These are phyloP conservation scores for Sherardia arvensis DNA, from an alignment of 257 asterid species.

Conservation along the genomic window DNA sequence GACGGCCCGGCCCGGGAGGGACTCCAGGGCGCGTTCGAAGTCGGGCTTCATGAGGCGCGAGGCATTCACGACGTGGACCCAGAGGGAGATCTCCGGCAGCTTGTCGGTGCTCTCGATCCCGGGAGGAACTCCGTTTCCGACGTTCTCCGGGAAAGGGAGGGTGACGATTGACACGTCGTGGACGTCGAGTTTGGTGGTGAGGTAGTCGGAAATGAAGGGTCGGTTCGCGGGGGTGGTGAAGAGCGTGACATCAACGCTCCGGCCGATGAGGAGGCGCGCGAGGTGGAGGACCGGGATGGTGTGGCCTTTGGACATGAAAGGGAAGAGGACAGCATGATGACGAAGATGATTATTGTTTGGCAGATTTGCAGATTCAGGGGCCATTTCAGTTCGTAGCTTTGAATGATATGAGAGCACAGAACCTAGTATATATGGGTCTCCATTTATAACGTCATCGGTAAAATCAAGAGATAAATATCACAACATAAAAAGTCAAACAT, in stretches of 20 bases:
- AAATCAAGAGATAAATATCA: too few relatives aligned
- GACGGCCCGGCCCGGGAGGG: slow-evolving; percentile 9
- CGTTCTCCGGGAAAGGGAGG: slow-evolving; percentile 49
- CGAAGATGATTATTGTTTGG: background rate
- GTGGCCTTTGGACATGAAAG: slow-evolving; percentile 89
- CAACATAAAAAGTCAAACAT: too few relatives aligned
- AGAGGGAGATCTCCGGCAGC: slow-evolving; percentile 53
- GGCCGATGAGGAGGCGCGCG: slow-evolving; percentile 37
- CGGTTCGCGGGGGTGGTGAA: slow-evolving; percentile 61
- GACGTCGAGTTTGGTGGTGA: slow-evolving; percentile 12
- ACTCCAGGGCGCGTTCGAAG: slow-evolving; percentile 35
- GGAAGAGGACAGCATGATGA: slow-evolving; percentile 41
- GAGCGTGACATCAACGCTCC: slow-evolving; percentile 32
- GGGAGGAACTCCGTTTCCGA: slow-evolving; percentile 30
- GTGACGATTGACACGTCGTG: slow-evolving; percentile 19
- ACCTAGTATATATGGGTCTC: too few relatives aligned
- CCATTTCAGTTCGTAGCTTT: too few relatives aligned
- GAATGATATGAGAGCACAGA: background rate
- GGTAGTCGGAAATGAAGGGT: slow-evolving; percentile 35
- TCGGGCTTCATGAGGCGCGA: slow-evolving; percentile 35
- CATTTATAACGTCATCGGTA: too few relatives aligned
- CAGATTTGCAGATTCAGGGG: background rate
- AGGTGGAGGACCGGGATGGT: slow-evolving; percentile 61
- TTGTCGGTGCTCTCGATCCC: slow-evolving; percentile 62
- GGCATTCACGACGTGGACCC: slow-evolving; percentile 26